Conservation (phyloP, 1,139 yeast species). For the Taiozyma sp. region DNA sequence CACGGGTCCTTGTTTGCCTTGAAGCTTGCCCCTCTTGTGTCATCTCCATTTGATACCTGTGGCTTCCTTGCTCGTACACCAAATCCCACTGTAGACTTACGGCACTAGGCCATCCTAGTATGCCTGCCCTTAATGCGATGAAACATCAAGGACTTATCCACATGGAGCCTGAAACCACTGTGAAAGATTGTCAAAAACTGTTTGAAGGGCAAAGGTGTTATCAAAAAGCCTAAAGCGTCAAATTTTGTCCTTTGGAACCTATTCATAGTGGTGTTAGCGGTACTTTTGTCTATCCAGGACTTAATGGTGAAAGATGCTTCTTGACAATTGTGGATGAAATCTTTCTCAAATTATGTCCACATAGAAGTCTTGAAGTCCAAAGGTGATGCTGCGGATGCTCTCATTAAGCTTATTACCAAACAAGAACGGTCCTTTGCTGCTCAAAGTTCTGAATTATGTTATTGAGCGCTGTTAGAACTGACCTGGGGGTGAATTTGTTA, state of each 20-base stretch:
- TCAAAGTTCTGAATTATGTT: neutral
- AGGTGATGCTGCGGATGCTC: neutral
- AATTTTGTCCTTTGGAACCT: neutral
- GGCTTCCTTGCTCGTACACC: neutral
- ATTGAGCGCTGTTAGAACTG: neutral
- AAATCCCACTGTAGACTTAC: neutral
- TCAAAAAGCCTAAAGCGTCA: neutral
- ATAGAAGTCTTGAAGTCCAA: neutral
- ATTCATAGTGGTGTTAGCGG: neutral
- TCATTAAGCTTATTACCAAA: neutral
- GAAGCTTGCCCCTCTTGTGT: neutral
- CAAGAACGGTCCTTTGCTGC: neutral
- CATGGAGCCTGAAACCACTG: neutral
- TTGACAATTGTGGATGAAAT: neutral
- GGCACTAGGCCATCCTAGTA: neutral
- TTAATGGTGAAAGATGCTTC: neutral
- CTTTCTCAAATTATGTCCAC: neutral
- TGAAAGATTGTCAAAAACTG: neutral
- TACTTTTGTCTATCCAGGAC: neutral
- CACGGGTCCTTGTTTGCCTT: neutral
- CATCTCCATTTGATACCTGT: neutral
- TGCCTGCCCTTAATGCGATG: neutral
- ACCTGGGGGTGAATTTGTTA: conserved; percentile 1
- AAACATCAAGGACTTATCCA: neutral
- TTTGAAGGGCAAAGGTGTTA: neutral